These are phyloP conservation scores for Xylaria sp. DNA, from an alignment of 2,329 filamentous ascomycete genomes.

Conservation along the genomic window DNA sequence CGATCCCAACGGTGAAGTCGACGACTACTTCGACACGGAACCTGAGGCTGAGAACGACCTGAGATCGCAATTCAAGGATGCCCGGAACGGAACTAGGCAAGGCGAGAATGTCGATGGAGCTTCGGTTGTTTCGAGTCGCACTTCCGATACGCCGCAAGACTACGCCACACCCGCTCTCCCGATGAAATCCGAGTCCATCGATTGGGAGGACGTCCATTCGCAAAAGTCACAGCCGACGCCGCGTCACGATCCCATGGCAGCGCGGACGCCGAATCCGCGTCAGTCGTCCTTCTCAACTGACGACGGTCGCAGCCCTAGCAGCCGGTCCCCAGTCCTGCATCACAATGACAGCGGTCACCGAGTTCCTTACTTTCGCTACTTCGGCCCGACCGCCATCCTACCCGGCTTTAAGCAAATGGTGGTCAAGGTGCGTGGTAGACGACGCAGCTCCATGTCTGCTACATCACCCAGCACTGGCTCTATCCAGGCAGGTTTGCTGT, in stretches of 20 bases:
- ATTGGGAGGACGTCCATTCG: slow-evolving; percentile 48
- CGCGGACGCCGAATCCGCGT: slow-evolving; percentile 47
- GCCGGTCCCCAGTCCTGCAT: slow-evolving; percentile 60
- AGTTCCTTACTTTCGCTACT: slow-evolving; percentile 91
- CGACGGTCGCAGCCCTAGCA: slow-evolving; percentile 54
- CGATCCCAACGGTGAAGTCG: slow-evolving; percentile 54
- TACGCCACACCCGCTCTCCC: slow-evolving; percentile 42
- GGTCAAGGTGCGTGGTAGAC: slow-evolving; percentile 75
- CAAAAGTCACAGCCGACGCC: slow-evolving; percentile 45
- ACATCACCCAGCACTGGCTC: slow-evolving; percentile 60
- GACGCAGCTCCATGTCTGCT: slow-evolving; percentile 69
- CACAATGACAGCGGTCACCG: slow-evolving; percentile 66
- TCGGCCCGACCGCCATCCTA: slow-evolving; percentile 90
- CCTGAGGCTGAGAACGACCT: slow-evolving; percentile 48
- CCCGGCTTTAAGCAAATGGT: slow-evolving; percentile 96
- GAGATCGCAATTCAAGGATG: slow-evolving; percentile 39
- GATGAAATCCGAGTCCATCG: slow-evolving; percentile 48
- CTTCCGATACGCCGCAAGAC: slow-evolving; percentile 45
- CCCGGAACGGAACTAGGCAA: slow-evolving; percentile 41
- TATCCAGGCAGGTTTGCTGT: slow-evolving; percentile 51
- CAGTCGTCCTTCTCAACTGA: slow-evolving; percentile 56
- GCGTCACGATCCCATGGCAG: slow-evolving; percentile 40
- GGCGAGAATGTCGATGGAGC: slow-evolving; percentile 45
- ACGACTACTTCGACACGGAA: slow-evolving; percentile 52
- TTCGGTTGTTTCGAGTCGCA: slow-evolving; percentile 40